Evolutionary conservation across 805 yeast genomes (phyloP), one percentile per base, ranked within the genome.

Genomic region (Saccharomyces cerevisiae): DNA sequence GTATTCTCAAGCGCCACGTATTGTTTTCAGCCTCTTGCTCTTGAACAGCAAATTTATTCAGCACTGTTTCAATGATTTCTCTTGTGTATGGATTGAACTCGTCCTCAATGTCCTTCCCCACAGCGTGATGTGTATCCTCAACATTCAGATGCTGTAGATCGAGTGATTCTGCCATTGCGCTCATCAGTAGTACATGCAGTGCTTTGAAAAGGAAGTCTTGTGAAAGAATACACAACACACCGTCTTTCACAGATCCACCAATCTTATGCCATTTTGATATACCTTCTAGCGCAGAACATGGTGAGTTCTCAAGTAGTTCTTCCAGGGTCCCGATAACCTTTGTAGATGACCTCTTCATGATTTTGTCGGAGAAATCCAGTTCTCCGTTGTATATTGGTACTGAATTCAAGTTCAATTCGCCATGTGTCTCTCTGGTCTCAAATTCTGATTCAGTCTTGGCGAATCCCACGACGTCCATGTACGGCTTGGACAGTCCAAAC

Each of bases 201-300:
- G 68, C 66, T 26, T 69, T 67, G 2, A 70, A 63, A 2, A 73
- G 53, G 53, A 73, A 71, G 4, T 66, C 69, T 13, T 60, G 60
- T 1, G 74, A 64, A 4, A 79, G 52, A 2, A 74, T 54, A 51
- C 75, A 69, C 0, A 79, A 74, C 13, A 54, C 57, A 1, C 79
- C 84, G 48, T 78, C 73, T 2, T 83, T 59, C 31, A 76, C 79
- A 30, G 83, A 76, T 0, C 94, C 94, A 17, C 81, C 79, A 2
- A 74, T 51, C 2, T 66, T 66, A 53, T 73, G 67, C 89, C 91
- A 87, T 36, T 69, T 68, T 2, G 54, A 47, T 10, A 68, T 69
- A 61, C 87, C 84, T 66, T 85, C 87, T 1, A 46, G 58, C 2
- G 63, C 68, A 0, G 91, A 86, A 10, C 82, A 76, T 1, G 87